phyloP scores from a whole-genome alignment of 192 early-diverging fungal species.

The Coemansia sp. region DNA sequence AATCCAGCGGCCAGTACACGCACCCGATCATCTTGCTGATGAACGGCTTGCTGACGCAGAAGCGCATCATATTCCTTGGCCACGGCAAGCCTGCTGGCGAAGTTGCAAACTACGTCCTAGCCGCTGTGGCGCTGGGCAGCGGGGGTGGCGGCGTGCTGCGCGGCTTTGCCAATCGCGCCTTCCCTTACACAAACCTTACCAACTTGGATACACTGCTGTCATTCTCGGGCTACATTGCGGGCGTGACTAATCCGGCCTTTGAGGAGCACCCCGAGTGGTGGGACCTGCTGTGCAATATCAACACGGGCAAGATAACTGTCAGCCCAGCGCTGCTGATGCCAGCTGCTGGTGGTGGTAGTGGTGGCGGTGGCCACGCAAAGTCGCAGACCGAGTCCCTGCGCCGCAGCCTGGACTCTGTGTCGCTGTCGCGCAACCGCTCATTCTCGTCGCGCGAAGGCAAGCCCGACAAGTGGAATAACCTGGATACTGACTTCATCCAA shows the following conservation, averaged over 20 bases:
- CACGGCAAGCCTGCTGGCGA: constrained; percentile 87
- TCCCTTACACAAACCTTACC: constrained; percentile 85
- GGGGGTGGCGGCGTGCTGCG: constrained; percentile 84
- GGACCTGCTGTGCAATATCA: constrained; percentile 95
- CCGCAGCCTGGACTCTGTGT: constrained; percentile 50
- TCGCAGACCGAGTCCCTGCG: constrained; percentile 44
- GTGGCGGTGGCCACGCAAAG: constrained; percentile 6
- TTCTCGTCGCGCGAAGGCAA: constrained; percentile 52
- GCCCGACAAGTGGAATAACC: constrained; percentile 55
- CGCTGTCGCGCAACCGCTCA: constrained; percentile 48
- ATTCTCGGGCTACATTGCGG: constrained; percentile 90
- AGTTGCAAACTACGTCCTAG: constrained; percentile 88
- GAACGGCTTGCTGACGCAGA: constrained; percentile 90
- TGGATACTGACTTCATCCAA: constrained; percentile 53
- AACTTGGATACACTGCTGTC: constrained; percentile 82
- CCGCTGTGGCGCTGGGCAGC: constrained; percentile 84
- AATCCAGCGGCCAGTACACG: constrained; percentile 77
- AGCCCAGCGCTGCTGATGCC: constrained; percentile 65
- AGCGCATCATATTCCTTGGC: constrained; percentile 88
- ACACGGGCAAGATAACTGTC: constrained; percentile 90
- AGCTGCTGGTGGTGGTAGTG: background rate
- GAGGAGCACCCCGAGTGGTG: constrained; percentile 92
- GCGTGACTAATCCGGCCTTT: constrained; percentile 94
- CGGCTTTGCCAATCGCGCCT: constrained; percentile 85
- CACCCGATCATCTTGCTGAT: constrained; percentile 85